Evolutionary conservation across 371 early-diverging fungal genomes (phyloP), one percentile per base, ranked within the genome.

Genomic region (Mucor circinelloides): DNA sequence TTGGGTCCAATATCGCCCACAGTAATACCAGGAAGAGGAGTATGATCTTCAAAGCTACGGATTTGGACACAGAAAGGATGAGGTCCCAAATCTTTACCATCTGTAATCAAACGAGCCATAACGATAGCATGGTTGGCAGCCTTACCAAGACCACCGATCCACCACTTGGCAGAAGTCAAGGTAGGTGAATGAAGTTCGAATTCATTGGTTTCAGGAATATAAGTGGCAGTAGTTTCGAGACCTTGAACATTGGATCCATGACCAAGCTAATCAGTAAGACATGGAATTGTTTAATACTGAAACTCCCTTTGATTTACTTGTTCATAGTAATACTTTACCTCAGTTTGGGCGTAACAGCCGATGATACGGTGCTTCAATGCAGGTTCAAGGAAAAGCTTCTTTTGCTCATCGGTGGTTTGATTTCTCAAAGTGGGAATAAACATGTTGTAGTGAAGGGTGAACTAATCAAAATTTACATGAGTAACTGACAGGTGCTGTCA

Each of bases 1-100:
- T 96, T 96, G 31, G 95, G 91, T 2, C 97, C 97, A 67, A 94
- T 89, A 67, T 97, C 97, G 60, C 91, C 94, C 54, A 96, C 91
- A 2, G 90, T 88, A 44, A 97, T 85, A 21, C 96, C 96, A 4
- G 89, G 85, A 58, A 94, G 70, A 50, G 88, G 87, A 15, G 76
- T 81, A 72, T 95, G 95, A 56, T 90, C 90, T 60, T 86, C 82
- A 6, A 87, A 76, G 36, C 89, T 88, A 44, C 97, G 93, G 32
- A 96, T 83, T 23, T 89, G 97, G 31, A 95, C 93, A 40, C 96
- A 81, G 74, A 97, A 93, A 6, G 92, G 90, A 72, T 95, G 93
- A 4, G 92, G 87, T 15, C 97, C 97, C 74, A 87, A 87, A 68
- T 87, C 83, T 64, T 92, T 91, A 55, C 91, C 94, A 32, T 89